Conservation (phyloP, 129 eudicot species). For the Helichrysum umbraculigerum region DNA sequence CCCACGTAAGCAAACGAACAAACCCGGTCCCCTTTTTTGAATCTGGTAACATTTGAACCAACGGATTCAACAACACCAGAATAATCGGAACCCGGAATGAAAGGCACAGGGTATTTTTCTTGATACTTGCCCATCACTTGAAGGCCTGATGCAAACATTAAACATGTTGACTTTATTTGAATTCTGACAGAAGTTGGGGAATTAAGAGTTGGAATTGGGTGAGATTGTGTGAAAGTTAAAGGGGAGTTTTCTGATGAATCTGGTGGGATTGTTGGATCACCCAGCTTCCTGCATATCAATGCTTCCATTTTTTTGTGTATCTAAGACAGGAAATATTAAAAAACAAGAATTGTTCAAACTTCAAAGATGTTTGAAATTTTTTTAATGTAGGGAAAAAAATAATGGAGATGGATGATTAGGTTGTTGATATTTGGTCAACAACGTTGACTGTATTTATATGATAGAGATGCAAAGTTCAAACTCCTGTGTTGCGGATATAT, state of each 20-base stretch:
- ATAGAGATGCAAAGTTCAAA: too few relatives aligned
- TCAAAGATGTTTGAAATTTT: too few relatives aligned
- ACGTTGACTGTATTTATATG: too few relatives aligned
- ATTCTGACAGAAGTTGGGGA: slow-evolving; percentile 64
- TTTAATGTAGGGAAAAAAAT: too few relatives aligned
- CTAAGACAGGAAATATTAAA: too few relatives aligned
- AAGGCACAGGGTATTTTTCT: slow-evolving; percentile 70
- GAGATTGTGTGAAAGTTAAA: slow-evolving; percentile 44
- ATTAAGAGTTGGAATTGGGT: slow-evolving; percentile 64
- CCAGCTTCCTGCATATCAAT: slow-evolving; percentile 63
- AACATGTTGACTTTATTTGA: slow-evolving; percentile 72
- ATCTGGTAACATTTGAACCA: slow-evolving; percentile 54
- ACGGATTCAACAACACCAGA: slow-evolving; percentile 80
- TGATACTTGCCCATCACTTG: slow-evolving; percentile 80
- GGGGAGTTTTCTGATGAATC: slow-evolving; percentile 49
- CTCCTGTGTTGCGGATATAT: too few relatives aligned
- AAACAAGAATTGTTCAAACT: too few relatives aligned
- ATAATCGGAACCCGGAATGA: slow-evolving; percentile 79
- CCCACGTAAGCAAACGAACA: slow-evolving; percentile 58
- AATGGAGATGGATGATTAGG: too few relatives aligned
- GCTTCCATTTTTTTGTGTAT: slow-evolving; percentile 63
- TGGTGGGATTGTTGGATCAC: slow-evolving; percentile 71
- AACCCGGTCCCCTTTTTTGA: slow-evolving; percentile 76
- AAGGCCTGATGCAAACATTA: slow-evolving; percentile 77
- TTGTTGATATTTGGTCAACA: too few relatives aligned